phyloP scores from a whole-genome alignment of 73 alveolate species.

The Uronychia setigera region DNA sequence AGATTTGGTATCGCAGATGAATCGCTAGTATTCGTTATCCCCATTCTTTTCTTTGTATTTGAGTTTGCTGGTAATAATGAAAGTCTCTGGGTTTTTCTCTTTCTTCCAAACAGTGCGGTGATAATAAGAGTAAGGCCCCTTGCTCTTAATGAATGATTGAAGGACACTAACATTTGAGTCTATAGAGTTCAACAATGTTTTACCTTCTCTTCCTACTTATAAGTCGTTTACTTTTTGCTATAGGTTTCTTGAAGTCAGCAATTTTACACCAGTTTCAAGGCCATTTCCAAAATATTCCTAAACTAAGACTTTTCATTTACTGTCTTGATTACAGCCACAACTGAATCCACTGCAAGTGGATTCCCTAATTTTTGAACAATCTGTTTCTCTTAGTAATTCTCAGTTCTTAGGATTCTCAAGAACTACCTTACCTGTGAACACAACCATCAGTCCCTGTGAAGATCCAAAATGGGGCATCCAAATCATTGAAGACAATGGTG shows the following conservation, averaged over 20 bases:
- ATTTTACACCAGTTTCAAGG: constrained; percentile 60
- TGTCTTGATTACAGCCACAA: constrained; percentile 74
- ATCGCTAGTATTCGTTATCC: constrained; percentile 59
- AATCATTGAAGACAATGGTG: constrained; percentile 76
- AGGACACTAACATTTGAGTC: constrained; percentile 1
- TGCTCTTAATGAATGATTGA: constrained; percentile 90
- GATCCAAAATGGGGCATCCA: constrained; percentile 79
- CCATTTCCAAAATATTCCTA: too few species aligned
- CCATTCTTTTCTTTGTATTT: constrained; percentile 75
- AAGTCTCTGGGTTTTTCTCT: constrained; percentile 79
- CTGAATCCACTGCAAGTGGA: constrained; percentile 65
- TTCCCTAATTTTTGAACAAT: constrained; percentile 69
- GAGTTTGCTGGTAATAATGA: constrained; percentile 89
- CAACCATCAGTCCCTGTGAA: constrained; percentile 76
- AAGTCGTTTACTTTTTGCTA: constrained; percentile 43
- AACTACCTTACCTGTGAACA: too few species aligned
- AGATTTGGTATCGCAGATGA: background rate
- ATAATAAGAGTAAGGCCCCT: constrained; percentile 95
- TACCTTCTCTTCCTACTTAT: constrained; percentile 18
- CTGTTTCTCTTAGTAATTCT: constrained; percentile 70
- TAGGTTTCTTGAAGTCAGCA: constrained; percentile 61
- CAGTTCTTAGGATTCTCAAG: too few species aligned
- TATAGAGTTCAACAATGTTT: background rate
- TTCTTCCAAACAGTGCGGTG: constrained; percentile 93
- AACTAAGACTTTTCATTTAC: too few species aligned